phyloP scores from a whole-genome alignment of 108 stramenopile genomes.

The Nitzschia inconspicua region DNA sequence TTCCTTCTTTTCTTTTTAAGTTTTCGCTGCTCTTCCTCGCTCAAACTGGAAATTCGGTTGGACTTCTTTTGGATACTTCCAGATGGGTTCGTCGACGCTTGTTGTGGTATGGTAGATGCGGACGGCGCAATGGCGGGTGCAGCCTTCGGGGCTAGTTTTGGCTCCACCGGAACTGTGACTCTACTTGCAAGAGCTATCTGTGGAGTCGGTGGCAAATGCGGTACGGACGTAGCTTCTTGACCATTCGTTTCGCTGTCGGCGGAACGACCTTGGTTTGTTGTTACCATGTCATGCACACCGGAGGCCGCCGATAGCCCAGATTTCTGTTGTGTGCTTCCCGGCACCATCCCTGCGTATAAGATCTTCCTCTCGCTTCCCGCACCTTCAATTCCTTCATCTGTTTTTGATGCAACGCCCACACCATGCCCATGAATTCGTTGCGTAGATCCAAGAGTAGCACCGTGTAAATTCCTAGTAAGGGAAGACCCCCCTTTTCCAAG shows the following conservation, averaged over 20 bases:
- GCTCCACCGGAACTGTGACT: not conserved
- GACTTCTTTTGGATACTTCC: not conserved
- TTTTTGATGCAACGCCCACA: slow-evolving; percentile 15
- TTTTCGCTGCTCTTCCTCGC: slow-evolving; percentile 27
- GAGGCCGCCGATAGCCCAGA: slow-evolving; percentile 62
- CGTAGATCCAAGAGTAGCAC: slow-evolving; percentile 51
- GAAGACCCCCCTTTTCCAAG: slow-evolving; percentile 49
- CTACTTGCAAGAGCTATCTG: not conserved
- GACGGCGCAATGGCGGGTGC: not conserved
- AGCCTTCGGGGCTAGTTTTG: not conserved
- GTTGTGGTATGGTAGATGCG: not conserved
- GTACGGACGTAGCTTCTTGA: slow-evolving; percentile 15
- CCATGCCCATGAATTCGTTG: slow-evolving; percentile 33
- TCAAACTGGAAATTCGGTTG: not conserved
- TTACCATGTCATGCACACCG: slow-evolving; percentile 57
- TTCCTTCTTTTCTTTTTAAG: slow-evolving; percentile 19
- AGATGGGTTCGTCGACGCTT: not conserved
- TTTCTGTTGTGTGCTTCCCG: slow-evolving; percentile 62
- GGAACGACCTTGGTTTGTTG: not conserved
- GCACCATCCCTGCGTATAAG: slow-evolving; percentile 78
- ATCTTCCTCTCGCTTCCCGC: slow-evolving; percentile 37
- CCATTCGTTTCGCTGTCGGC: not conserved
- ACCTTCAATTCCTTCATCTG: not conserved
- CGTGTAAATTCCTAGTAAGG: slow-evolving; percentile 61
- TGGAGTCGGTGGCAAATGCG: no score